Evolutionary conservation across 352 stramenopile genomes (phyloP).

Genomic region (Pseudoperonospora humuli): DNA sequence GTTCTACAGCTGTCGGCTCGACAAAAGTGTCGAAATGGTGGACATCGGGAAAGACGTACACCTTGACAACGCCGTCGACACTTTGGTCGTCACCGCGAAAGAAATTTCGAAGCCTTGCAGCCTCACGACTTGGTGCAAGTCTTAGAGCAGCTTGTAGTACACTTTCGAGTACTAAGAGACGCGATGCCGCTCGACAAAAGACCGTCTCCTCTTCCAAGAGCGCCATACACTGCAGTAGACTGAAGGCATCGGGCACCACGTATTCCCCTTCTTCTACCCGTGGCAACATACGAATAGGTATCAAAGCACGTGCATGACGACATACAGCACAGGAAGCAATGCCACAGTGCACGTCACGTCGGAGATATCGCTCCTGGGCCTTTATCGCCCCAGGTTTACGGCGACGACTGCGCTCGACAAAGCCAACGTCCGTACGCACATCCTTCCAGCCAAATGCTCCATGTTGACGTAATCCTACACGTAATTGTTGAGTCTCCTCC

Average conservation of each 20-base stretch:
- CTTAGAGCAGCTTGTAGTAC: slow-evolving; percentile 54
- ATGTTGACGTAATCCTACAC: slow-evolving; percentile 20
- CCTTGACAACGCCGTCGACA: slow-evolving; percentile 28
- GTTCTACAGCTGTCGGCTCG: slow-evolving; percentile 26
- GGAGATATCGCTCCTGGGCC: slow-evolving; percentile 61
- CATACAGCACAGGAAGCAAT: slow-evolving; percentile 42
- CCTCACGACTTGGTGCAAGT: slow-evolving; percentile 58
- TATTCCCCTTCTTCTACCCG: slow-evolving; percentile 36
- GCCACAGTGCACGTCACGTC: slow-evolving; percentile 63
- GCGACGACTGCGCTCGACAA: slow-evolving; percentile 67
- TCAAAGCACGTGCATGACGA: slow-evolving; percentile 14
- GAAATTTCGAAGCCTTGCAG: slow-evolving; percentile 55
- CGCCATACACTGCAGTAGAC: slow-evolving; percentile 70
- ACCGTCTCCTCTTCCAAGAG: slow-evolving; percentile 53
- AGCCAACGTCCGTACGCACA: slow-evolving; percentile 51
- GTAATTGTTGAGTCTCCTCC: slow-evolving; percentile 13
- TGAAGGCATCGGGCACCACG: slow-evolving; percentile 64
- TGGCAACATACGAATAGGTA: slow-evolving; percentile 25
- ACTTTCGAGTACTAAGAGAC: slow-evolving; percentile 68
- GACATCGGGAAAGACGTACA: slow-evolving; percentile 67
- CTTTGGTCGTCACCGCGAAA: slow-evolving; percentile 48
- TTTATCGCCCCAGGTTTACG: slow-evolving; percentile 69
- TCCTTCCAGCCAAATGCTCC: slow-evolving; percentile 31
- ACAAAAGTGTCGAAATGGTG: slow-evolving; percentile 56
- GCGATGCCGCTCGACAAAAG: slow-evolving; percentile 29